Evolutionary conservation across 2,329 filamentous ascomycete genomes (phyloP).

Genomic region (Fusarium sp.): DNA sequence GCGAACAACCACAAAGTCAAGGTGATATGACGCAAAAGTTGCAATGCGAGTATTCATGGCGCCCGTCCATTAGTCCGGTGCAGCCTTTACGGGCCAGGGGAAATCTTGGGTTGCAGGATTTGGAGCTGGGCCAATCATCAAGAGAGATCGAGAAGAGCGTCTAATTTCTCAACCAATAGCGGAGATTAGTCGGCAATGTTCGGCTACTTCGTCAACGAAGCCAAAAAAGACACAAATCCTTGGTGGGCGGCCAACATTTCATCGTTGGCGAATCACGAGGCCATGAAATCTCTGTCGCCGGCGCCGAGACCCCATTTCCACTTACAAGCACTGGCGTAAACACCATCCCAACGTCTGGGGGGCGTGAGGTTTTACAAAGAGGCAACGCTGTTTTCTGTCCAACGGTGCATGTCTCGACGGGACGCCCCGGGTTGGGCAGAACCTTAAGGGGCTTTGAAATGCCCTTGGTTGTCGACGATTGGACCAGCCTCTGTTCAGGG

Average conservation of each 20-base stretch:
- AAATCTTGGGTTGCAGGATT: constrained; percentile 28
- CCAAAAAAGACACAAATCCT: constrained; percentile 23
- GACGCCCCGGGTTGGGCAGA: constrained; percentile 19
- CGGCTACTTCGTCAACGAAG: constrained; percentile 28
- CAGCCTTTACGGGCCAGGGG: constrained; percentile 36
- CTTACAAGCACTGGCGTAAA: constrained; percentile 34
- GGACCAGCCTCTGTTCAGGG: background rate
- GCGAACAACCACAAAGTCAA: constrained; percentile 10
- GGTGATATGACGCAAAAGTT: constrained; percentile 17
- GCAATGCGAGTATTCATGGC: constrained; percentile 10
- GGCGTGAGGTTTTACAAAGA: constrained; percentile 27
- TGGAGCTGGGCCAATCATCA: constrained; percentile 32
- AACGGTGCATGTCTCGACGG: constrained; percentile 24
- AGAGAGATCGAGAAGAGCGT: background rate
- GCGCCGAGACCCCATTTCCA: constrained; percentile 32
- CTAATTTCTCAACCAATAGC: constrained; percentile 26
- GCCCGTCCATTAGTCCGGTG: constrained; percentile 40
- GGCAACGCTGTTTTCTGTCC: constrained; percentile 26
- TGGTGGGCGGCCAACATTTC: constrained; percentile 20
- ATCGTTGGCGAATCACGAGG: constrained; percentile 33
- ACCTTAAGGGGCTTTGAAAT: constrained; percentile 6
- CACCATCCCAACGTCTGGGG: constrained; percentile 11
- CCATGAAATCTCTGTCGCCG: constrained; percentile 43
- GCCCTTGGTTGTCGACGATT: background rate
- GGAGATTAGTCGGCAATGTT: constrained; percentile 45